A percentile compares a stretch with the other conserved stretches of the same genome.
phyloP scores from a whole-genome alignment of 108 stramenopile species.

The Fragilaria radians region DNA sequence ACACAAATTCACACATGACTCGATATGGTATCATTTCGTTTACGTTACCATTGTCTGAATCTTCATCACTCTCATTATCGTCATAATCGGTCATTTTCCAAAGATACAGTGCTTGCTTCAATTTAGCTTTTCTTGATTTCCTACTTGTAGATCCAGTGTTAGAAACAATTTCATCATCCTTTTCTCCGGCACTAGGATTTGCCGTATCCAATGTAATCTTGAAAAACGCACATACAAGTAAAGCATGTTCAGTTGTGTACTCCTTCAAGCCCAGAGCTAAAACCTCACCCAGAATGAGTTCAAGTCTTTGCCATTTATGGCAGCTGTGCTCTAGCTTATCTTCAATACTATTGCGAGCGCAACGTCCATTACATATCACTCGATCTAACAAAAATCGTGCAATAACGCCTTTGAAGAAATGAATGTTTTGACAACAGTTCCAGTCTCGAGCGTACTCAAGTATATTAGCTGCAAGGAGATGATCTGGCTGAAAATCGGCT shows the following conservation, averaged over 20 bases:
- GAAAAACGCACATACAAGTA: conserved; percentile 28
- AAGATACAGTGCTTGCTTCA: conserved; percentile 4
- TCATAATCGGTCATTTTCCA: conserved; percentile 4
- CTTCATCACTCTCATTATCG: conserved; percentile 8
- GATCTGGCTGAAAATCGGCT: conserved; percentile 43
- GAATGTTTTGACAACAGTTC: conserved; percentile 20
- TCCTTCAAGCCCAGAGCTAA: conserved; percentile 9
- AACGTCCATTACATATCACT: conserved; percentile 27
- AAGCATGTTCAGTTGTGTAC: conserved; percentile 31
- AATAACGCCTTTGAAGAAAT: conserved; percentile 26
- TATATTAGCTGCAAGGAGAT: conserved; percentile 26
- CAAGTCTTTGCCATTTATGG: conserved; percentile 12
- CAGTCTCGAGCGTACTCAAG: conserved; percentile 21
- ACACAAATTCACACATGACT: background rate
- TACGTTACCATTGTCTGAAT: background rate
- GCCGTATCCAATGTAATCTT: background rate
- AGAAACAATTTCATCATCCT: background rate
- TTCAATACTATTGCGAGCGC: background rate
- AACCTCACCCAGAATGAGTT: conserved; percentile 31
- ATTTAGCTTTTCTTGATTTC: background rate
- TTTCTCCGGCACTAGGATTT: background rate
- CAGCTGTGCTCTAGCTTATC: conserved; percentile 8
- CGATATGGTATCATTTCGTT: conserved; percentile 4
- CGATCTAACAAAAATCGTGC: conserved; percentile 30
- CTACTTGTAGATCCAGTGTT: background rate